Percentiles rank a stretch among this genome's conserved stretches.
These are phyloP conservation scores for Oryza meyeriana DNA, from an alignment of 176 grass and related monocot species.

Conservation along the genomic window DNA sequence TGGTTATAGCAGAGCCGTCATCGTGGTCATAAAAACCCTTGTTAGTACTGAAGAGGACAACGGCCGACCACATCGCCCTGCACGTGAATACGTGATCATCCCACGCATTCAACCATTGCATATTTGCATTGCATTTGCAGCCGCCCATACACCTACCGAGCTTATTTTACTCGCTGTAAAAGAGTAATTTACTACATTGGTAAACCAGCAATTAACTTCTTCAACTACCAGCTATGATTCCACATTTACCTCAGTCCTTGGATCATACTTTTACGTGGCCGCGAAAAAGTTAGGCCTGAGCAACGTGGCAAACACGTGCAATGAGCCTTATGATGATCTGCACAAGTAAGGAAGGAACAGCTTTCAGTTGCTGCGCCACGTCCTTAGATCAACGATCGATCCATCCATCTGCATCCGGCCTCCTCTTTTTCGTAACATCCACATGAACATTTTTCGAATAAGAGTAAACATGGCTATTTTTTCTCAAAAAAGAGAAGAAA, in stretches of 20 bases:
- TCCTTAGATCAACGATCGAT: not conserved
- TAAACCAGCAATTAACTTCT: not conserved
- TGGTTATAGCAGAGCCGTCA: constrained; percentile 1
- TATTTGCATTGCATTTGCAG: not conserved
- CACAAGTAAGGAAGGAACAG: not conserved
- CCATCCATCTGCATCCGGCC: not conserved
- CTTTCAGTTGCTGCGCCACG: not conserved
- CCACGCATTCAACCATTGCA: too few species aligned
- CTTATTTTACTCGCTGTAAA: not conserved
- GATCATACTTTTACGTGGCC: not conserved
- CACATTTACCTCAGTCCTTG: not conserved
- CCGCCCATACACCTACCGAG: too few species aligned
- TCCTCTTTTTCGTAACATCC: too few species aligned
- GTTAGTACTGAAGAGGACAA: constrained; percentile 14
- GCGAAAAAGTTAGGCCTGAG: not conserved
- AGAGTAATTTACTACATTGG: not conserved
- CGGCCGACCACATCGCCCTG: not conserved
- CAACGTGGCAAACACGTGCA: not conserved
- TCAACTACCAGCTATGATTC: not conserved
- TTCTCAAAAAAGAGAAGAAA: too few species aligned
- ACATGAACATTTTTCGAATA: too few species aligned
- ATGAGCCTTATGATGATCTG: not conserved
- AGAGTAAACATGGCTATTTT: too few species aligned
- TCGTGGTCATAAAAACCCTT: not conserved
- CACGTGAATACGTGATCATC: not conserved